These are phyloP conservation scores for Starmerella cellae DNA, from an alignment of 805 yeast genomes.

Conservation along the genomic window DNA sequence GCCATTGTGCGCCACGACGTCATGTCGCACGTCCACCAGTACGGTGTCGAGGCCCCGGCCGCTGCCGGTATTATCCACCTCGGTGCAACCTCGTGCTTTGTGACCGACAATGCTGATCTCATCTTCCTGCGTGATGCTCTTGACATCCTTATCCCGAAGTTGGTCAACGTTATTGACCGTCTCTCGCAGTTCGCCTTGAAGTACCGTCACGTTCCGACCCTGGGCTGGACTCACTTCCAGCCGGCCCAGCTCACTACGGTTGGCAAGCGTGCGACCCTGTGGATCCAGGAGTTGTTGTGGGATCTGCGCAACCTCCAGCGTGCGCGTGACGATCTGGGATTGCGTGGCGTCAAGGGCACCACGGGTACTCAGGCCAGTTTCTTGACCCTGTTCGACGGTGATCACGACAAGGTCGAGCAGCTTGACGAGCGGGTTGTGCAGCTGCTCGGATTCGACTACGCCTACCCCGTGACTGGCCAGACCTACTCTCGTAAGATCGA, in stretches of 20 bases:
- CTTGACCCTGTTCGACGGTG: constrained; percentile 87
- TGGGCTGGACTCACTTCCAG: constrained; percentile 99
- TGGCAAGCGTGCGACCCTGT: constrained; percentile 93
- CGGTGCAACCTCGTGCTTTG: constrained; percentile 97
- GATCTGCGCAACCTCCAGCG: constrained; percentile 90
- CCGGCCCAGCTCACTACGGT: constrained; percentile 98
- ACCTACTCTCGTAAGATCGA: constrained; percentile 98
- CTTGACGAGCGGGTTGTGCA: constrained; percentile 87
- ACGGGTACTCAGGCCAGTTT: constrained; percentile 98
- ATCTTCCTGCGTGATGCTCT: constrained; percentile 93
- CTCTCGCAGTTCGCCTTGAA: constrained; percentile 75
- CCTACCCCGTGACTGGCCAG: constrained; percentile 97
- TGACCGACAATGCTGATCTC: constrained; percentile 95
- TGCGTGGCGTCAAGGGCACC: constrained; percentile 97
- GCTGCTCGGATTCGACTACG: constrained; percentile 83
- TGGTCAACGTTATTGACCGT: constrained; percentile 90
- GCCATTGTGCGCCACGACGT: constrained; percentile 98
- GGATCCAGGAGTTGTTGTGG: constrained; percentile 97
- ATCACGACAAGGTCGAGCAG: constrained; percentile 90
- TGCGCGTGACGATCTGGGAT: constrained; percentile 91
- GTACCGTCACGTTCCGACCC: constrained; percentile 88
- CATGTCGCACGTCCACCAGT: constrained; percentile 97
- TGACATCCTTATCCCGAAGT: constrained; percentile 82
- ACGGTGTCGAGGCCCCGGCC: constrained; percentile 82
- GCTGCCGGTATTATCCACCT: constrained; percentile 97